Evolutionary conservation across 306 rosid species (phyloP), one percentile per base, ranked within the genome.

Genomic region (Phaseolus lunatus): DNA sequence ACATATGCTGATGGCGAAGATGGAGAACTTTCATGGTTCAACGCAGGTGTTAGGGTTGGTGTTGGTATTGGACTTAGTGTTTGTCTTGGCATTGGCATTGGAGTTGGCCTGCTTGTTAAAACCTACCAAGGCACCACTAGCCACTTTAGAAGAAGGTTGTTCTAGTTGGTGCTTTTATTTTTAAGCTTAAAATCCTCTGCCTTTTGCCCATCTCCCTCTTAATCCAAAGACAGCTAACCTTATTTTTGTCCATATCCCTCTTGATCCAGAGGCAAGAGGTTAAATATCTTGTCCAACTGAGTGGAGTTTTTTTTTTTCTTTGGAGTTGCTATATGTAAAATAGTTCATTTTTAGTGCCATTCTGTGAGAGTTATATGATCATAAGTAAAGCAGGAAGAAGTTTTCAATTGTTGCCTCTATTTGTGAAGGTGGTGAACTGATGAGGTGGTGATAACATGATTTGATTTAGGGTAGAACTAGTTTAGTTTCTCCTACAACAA

Each of bases 21-120:
- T 53, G 96, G 91, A 79, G 94, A 93, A 65, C 94, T 90, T 66
- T 87, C 96, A 52, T 93, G 93, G 94, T 93, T 93, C 71, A 90
- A 89, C 61, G 91, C 98, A 4, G 93, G 97, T 31, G 93, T 90
- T 35, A 86, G 96, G 77, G 92, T 89, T 0, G 93, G 92, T 16
- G 93, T 93, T 24, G 96, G 96, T 20, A 90, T 93, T 64, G 94
- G 98, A 78, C 89, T 90, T 26, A 88, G 98, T 79, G 78, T 93
- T n/a, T 93, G 98, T 63, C 84, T 93, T 27, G 96, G 96, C 70
- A 49, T 93, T 33, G 96, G 96, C 80, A 82, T 90, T 37, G 98
- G 98, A 49, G 94, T 90, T 9, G 94, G 96, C 43, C 61, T 93
- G 78, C 81, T 93, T 0, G 89, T 88, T 26, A 91, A 88, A 78